A percentile compares a stretch with the other conserved stretches of the same genome.
Conservation (phyloP, 139 green algal species). For the Marvania coccoides region DNA sequence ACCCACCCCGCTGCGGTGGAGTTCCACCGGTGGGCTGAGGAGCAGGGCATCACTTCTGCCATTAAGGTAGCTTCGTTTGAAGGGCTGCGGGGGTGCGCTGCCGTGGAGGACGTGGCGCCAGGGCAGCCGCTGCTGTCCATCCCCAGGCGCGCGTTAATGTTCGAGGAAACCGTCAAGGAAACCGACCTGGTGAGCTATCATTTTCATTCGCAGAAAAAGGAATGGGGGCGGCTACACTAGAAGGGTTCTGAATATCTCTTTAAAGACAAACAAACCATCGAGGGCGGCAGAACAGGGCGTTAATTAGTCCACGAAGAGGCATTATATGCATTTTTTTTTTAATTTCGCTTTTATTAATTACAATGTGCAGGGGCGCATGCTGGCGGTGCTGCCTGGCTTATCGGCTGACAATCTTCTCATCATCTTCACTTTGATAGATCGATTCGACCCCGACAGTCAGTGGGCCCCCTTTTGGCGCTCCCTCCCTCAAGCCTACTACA, state of each 20-base stretch:
- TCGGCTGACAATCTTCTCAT: constrained; percentile 44
- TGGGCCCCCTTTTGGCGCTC: constrained; percentile 41
- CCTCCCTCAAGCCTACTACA: constrained; percentile 39
- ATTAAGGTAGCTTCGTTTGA: constrained; percentile 15
- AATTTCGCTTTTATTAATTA: no score
- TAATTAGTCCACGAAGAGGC: no score
- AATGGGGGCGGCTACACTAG: no score
- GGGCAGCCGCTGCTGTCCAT: constrained; percentile 35
- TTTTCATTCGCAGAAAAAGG: background rate
- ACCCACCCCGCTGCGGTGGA: background rate
- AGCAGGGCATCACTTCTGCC: background rate
- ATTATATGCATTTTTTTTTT: no score
- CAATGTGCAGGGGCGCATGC: constrained; percentile 31
- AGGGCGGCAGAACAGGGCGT: no score
- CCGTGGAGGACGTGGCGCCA: constrained; percentile 20
- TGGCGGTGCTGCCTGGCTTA: constrained; percentile 35
- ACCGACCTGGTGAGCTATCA: constrained; percentile 40
- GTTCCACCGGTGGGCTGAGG: constrained; percentile 19
- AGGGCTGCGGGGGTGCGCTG: constrained; percentile 37
- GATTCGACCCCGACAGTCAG: constrained; percentile 36
- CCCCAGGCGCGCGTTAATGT: constrained; percentile 39
- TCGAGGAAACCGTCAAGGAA: constrained; percentile 35
- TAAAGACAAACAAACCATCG: no score
- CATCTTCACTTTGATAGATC: constrained; percentile 61
- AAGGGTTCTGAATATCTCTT: no score